phyloP scores from a whole-genome alignment of 257 asterid genomes.

The Solanum lycopersicoides region DNA sequence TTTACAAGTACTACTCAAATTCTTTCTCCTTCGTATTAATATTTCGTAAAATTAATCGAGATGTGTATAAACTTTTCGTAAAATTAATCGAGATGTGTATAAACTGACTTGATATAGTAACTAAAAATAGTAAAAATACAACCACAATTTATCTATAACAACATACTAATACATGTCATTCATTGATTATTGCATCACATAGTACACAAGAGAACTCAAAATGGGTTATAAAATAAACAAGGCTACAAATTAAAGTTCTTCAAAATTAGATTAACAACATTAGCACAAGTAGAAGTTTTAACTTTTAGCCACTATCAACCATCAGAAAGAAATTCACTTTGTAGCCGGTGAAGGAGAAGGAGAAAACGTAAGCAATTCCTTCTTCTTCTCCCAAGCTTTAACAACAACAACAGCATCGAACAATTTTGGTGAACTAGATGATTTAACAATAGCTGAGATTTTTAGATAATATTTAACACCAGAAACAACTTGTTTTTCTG shows the following conservation, averaged over 20 bases:
- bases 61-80: too few relatives aligned
- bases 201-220: neutral
- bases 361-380: conserved; percentile 25
- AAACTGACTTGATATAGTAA: neutral
- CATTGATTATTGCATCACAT: neutral
- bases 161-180: neutral
- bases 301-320: neutral
- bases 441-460: conserved; percentile 21
- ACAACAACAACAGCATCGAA: conserved; percentile 55
- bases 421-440: neutral
- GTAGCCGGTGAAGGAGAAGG: conserved; percentile 21
- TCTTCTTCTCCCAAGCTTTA: conserved; percentile 31
- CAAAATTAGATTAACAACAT: neutral
- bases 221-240: neutral
- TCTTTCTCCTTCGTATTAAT: neutral
- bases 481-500: conserved; percentile 69
- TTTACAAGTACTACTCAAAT: neutral
- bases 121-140: neutral
- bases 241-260: neutral
- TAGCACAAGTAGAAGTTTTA: neutral
- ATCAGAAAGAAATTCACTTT: neutral
- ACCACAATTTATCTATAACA: neutral
- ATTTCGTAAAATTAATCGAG: too few relatives aligned
- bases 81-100: neutral
- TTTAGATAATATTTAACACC: conserved; percentile 61